Evolutionary conservation across 1,284 basidiomycete species (phyloP).

Genomic region (Afroboletus lepidellus): DNA sequence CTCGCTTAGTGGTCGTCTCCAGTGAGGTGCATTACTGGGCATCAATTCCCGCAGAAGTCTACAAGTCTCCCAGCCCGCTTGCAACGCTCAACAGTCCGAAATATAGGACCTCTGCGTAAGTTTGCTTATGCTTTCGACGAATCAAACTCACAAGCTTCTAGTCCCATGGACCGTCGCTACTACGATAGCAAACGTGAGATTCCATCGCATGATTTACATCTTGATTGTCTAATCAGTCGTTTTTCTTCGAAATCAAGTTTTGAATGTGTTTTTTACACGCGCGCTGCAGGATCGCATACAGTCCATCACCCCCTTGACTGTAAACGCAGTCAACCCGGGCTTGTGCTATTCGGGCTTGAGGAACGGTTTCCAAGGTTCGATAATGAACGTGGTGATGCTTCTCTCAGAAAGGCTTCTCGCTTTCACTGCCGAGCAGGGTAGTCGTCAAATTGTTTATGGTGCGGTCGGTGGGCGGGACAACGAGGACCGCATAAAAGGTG

Average conservation of each 20-base stretch:
- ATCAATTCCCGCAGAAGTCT: conserved; percentile 22
- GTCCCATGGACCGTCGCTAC: conserved; percentile 21
- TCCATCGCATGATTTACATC: neutral
- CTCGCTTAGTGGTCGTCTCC: conserved; percentile 20
- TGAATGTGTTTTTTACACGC: conserved; percentile 31
- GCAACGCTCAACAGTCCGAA: conserved; percentile 31
- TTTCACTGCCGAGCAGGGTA: conserved; percentile 35
- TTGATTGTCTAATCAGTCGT: neutral
- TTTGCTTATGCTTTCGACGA: neutral
- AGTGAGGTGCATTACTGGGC: conserved; percentile 25
- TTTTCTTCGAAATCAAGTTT: conserved; percentile 8
- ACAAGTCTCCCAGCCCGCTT: conserved; percentile 31
- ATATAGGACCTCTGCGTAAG: conserved; percentile 20
- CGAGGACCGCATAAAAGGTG: conserved; percentile 39
- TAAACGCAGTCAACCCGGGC: conserved; percentile 46
- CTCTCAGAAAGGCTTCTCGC: conserved; percentile 18
- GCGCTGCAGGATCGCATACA: conserved; percentile 22
- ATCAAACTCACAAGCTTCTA: conserved; percentile 1
- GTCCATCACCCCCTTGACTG: conserved; percentile 25
- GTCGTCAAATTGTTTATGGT: conserved; percentile 36
- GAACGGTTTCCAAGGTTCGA: conserved; percentile 3
- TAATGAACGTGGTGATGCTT: conserved; percentile 5
- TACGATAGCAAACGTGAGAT: conserved; percentile 17
- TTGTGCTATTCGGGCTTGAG: conserved; percentile 46
- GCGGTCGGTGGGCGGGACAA: conserved; percentile 25